A percentile compares a stretch with the other conserved stretches of the same genome.
Conservation (phyloP, 2,329 filamentous ascomycete genomes). For the Aspergillus ochraceus region DNA sequence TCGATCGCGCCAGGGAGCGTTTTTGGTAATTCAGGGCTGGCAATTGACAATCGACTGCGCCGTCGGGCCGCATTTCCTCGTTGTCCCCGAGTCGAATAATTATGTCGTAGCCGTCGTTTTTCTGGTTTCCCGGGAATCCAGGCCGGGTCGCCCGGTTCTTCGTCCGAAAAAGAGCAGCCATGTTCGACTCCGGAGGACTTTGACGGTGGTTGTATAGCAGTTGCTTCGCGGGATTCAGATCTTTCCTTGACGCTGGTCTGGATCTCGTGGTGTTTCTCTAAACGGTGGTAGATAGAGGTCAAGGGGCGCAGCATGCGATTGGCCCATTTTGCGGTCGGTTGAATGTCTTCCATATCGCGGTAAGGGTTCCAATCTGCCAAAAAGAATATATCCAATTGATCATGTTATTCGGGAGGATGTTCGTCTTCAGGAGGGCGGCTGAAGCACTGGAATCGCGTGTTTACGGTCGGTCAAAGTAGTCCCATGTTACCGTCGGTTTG, state of each 20-base stretch:
- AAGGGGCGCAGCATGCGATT: conserved; percentile 46
- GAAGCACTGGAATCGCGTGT: conserved; percentile 5
- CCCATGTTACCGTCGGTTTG: conserved; percentile 10
- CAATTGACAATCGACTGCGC: conserved; percentile 32
- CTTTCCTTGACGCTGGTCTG: conserved; percentile 27
- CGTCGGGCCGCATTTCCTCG: conserved; percentile 18
- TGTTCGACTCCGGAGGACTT: conserved; percentile 11
- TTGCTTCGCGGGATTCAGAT: conserved; percentile 2
- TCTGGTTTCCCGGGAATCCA: conserved; percentile 39
- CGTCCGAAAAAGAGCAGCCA: conserved; percentile 32
- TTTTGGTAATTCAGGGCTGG: conserved; percentile 36
- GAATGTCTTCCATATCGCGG: conserved; percentile 36
- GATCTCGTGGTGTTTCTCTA: conserved; percentile 42
- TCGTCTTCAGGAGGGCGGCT: neutral
- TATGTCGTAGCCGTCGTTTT: conserved; percentile 37
- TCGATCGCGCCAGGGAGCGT: conserved; percentile 43
- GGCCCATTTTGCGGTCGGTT: conserved; percentile 44
- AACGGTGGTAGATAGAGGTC: conserved; percentile 39
- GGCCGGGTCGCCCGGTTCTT: conserved; percentile 38
- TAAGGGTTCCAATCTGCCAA: neutral
- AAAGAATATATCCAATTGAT: neutral
- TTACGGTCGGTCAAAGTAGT: conserved; percentile 8
- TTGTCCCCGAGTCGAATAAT: conserved; percentile 36
- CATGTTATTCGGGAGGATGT: neutral
- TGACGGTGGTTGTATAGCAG: conserved; percentile 4